Evolutionary conservation across 805 yeast species (phyloP).

Genomic region (Candida nonsorbophila): DNA sequence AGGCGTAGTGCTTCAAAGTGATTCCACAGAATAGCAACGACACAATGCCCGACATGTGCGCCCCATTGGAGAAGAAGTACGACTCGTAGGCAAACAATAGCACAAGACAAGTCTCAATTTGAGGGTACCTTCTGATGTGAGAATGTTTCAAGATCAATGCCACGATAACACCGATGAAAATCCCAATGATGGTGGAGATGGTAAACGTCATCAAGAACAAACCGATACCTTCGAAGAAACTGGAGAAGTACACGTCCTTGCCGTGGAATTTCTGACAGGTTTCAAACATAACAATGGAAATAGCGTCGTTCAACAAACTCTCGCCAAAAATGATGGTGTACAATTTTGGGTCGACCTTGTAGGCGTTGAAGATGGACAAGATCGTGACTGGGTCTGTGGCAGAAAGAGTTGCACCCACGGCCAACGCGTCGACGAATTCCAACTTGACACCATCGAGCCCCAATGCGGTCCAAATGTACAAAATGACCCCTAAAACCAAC

Average conservation of each 20-base stretch:
- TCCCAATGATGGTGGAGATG: constrained; percentile 84
- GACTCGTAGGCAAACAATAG: constrained; percentile 90
- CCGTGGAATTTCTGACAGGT: constrained; percentile 97
- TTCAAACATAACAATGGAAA: constrained; percentile 97
- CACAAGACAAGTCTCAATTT: constrained; percentile 91
- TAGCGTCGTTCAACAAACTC: constrained; percentile 91
- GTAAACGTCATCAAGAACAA: constrained; percentile 90
- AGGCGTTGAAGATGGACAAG: constrained; percentile 91
- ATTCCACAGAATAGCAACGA: constrained; percentile 94
- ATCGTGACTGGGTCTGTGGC: constrained; percentile 99
- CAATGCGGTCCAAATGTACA: constrained; percentile 84
- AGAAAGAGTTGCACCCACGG: constrained; percentile 95
- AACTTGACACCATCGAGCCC: constrained; percentile 86
- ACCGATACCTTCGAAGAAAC: constrained; percentile 91
- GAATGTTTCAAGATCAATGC: constrained; percentile 90
- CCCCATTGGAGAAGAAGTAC: constrained; percentile 95
- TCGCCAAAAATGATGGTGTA: constrained; percentile 98
- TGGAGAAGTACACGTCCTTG: constrained; percentile 60
- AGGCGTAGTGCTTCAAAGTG: constrained; percentile 94
- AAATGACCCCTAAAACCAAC: constrained; percentile 79
- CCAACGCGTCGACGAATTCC: constrained; percentile 94
- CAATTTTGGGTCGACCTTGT: constrained; percentile 95
- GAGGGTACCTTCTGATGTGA: constrained; percentile 91
- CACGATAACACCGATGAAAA: constrained; percentile 79
- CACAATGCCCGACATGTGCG: constrained; percentile 99